Evolutionary conservation across 2,329 filamentous ascomycete genomes (phyloP), one percentile per base, ranked within the genome.

Genomic region (Elsinoe australis): DNA sequence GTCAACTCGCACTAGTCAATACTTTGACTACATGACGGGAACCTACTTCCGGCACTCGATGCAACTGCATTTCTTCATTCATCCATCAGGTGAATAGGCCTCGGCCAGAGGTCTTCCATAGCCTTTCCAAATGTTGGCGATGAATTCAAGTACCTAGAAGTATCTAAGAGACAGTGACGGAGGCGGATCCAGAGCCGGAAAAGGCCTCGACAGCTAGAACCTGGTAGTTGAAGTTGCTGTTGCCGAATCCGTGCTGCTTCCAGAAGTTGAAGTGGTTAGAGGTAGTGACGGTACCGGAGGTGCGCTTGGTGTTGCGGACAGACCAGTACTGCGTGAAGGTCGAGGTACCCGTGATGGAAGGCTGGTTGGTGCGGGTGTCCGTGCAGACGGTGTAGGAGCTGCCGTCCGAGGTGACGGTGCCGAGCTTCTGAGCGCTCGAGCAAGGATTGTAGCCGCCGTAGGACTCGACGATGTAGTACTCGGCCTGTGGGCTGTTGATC

Each of bases 391-490:
- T 53, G 51, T 70, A 70, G 5, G 54, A 60, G 3, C 53, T 55
- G 3, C 65, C 67, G 49, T 69, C 67, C 10, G 55, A 61, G 6
- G 49, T 54, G 5, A 70, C 58, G 2, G 59, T 65, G 24, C 67
- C 67, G 17, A 54, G 52, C 44, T 49, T 44, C 10, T 51, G 49
- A 39, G 51, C 28, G 41, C 32, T 33, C 15, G 24, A 22, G 34
- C 51, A 51, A 24, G 50, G 52, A 57, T 71, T 66, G 56, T 75
- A 71, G 35, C 66, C 67, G 51, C 71, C 72, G 58, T 70, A 72
- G 8, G 66, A 61, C 51, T 79, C 76, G 53, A 78, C 66, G 50
- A 79, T 71, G 63, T 79, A 79, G 64, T 78, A 78, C 54, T 79
- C 75, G 57, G 77, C 66, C 15, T 76, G 62, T 0, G 73, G 73